phyloP scores from a whole-genome alignment of 1,284 basidiomycete genomes.

The Melampsora americana region DNA sequence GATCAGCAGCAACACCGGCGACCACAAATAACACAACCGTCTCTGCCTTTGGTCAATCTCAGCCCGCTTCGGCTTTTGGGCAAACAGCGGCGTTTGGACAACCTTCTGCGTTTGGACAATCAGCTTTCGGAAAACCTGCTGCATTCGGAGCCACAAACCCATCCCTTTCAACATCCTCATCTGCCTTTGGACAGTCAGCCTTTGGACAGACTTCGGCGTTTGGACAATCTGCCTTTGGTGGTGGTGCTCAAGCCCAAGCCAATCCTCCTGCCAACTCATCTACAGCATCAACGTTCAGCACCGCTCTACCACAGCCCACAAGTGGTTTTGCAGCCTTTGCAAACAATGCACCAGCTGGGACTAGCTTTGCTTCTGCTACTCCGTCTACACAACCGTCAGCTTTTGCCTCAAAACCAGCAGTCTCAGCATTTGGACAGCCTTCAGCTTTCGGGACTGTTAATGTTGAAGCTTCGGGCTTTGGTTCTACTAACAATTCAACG shows the following conservation, averaged over 20 bases:
- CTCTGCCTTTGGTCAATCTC: constrained; percentile 36
- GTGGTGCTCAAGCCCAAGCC: background rate
- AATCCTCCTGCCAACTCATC: background rate
- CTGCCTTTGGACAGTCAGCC: constrained; percentile 14
- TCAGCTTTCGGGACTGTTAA: background rate
- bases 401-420: constrained; percentile 6
- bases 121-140: constrained; percentile 21
- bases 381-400: background rate
- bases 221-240: constrained; percentile 2
- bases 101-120: constrained; percentile 39
- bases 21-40: constrained; percentile 3
- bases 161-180: background rate
- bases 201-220: background rate
- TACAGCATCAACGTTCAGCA: background rate
- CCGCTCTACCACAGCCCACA: background rate
- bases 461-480: background rate
- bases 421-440: background rate
- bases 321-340: constrained; percentile 27
- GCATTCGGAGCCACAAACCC: constrained; percentile 2
- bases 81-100: constrained; percentile 28
- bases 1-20: background rate
- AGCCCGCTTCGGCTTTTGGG: constrained; percentile 2
- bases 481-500: background rate
- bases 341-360: background rate
- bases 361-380: constrained; percentile 13